Conservation (phyloP, 352 stramenopile genomes). For the Globisporangium spinosum region DNA sequence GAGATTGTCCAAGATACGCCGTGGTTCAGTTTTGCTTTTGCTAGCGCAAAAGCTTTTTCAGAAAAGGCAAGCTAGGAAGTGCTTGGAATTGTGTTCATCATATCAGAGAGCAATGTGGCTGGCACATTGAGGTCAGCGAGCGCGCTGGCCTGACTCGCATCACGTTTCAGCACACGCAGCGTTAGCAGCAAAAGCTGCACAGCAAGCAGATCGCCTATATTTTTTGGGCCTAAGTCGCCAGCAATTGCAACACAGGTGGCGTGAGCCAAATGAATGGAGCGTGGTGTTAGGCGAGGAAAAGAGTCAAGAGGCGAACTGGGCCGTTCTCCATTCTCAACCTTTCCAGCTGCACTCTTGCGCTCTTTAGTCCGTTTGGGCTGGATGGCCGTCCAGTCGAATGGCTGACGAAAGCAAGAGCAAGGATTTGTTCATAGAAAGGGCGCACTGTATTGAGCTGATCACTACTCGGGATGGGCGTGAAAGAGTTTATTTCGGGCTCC, state of each 20-base stretch:
- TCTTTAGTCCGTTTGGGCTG: too few species aligned
- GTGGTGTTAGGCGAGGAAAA: background rate
- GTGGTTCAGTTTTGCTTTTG: background rate
- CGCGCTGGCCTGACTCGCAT: background rate
- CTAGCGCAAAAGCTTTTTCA: background rate
- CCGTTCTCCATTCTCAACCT: background rate
- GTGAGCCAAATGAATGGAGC: background rate
- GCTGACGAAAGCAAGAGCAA: too few species aligned
- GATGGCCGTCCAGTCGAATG: too few species aligned
- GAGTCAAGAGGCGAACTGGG: background rate
- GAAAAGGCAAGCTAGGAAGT: too few species aligned
- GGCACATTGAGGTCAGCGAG: background rate
- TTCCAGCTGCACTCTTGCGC: background rate
- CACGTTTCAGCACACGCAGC: background rate
- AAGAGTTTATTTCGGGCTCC: slow-evolving; percentile 13
- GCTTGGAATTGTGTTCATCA: background rate
- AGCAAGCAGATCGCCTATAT: background rate
- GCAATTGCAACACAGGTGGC: too few species aligned
- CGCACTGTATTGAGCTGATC: slow-evolving; percentile 3
- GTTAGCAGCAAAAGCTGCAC: background rate
- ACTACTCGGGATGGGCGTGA: background rate
- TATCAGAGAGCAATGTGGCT: background rate
- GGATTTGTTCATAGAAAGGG: slow-evolving; percentile 1
- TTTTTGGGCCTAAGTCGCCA: too few species aligned
- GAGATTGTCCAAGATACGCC: background rate